Conservation (phyloP, 352 stramenopile species). For the Phytophthora macrochlamydospora region DNA sequence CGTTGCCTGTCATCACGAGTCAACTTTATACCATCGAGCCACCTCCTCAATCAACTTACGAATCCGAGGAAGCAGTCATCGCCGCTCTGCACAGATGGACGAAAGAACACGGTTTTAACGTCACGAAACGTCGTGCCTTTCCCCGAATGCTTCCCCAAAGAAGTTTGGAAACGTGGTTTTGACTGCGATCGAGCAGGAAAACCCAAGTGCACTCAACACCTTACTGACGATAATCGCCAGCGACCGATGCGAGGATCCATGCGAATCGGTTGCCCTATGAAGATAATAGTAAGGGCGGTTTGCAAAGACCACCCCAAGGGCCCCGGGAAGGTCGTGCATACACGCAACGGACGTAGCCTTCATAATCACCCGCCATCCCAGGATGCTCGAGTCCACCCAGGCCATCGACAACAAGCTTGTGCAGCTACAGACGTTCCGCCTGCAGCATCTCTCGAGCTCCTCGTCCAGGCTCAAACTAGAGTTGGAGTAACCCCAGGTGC, state of each 20-base stretch:
- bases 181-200: too few species aligned
- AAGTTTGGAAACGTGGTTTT: too few species aligned
- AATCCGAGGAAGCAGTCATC: too few species aligned
- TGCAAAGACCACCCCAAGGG: conserved; percentile 2
- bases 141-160: too few species aligned
- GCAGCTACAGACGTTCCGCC: not conserved
- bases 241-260: conserved; percentile 9
- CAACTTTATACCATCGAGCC: too few species aligned
- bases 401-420: conserved; percentile 12
- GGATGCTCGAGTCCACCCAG: conserved; percentile 7
- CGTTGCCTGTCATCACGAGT: too few species aligned
- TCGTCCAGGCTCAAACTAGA: conserved; percentile 1
- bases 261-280: conserved; percentile 15
- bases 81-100: too few species aligned
- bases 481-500: not conserved
- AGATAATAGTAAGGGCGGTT: conserved; percentile 9
- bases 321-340: conserved; percentile 17
- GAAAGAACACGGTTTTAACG: too few species aligned
- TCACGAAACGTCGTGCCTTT: too few species aligned
- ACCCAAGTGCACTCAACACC: too few species aligned
- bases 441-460: conserved; percentile 1
- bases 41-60: too few species aligned
- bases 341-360: conserved; percentile 6
- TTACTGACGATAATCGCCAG: too few species aligned
- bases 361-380: conserved; percentile 14